A percentile compares a stretch with the other conserved stretches of the same genome.
Evolutionary conservation across 164 flowering plant species (phyloP).

Genomic region (Vitis rotundifolia): DNA sequence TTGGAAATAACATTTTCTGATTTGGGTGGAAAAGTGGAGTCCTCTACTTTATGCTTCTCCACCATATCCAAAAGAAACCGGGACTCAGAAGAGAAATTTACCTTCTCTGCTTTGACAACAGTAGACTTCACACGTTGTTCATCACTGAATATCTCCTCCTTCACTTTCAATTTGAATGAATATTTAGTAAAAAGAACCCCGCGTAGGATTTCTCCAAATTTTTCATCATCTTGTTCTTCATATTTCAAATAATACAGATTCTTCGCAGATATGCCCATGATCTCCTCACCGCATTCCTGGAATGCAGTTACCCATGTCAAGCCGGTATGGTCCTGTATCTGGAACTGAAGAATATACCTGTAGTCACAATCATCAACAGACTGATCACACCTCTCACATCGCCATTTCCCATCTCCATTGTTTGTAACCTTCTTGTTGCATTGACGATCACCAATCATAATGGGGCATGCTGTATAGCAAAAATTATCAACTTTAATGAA

Average conservation of each 20-base stretch:
- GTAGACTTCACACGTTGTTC: slow-evolving; percentile 91
- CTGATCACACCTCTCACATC: slow-evolving; percentile 87
- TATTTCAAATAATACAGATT: slow-evolving; percentile 60
- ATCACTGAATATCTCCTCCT: slow-evolving; percentile 86
- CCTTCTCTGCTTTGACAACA: slow-evolving; percentile 72
- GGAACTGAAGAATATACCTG: slow-evolving; percentile 82
- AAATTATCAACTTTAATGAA: slow-evolving; percentile 74
- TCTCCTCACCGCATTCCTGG: slow-evolving; percentile 88
- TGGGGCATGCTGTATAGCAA: slow-evolving; percentile 92
- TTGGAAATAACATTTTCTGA: slow-evolving; percentile 21
- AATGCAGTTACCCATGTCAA: slow-evolving; percentile 95
- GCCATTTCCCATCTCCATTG: slow-evolving; percentile 95
- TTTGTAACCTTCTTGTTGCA: slow-evolving; percentile 91
- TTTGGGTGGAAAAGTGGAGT: slow-evolving; percentile 20
- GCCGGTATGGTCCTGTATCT: slow-evolving; percentile 93
- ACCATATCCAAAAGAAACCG: slow-evolving; percentile 59
- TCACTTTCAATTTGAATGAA: slow-evolving; percentile 82
- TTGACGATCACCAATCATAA: slow-evolving; percentile 75
- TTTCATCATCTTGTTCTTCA: slow-evolving; percentile 80
- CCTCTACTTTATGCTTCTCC: slow-evolving; percentile 46
- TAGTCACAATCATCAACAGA: slow-evolving; percentile 79
- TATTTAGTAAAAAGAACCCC: slow-evolving; percentile 60
- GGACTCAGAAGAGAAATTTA: slow-evolving; percentile 59
- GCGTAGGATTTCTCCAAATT: slow-evolving; percentile 49
- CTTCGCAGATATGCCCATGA: slow-evolving; percentile 83